Conservation (phyloP, 352 stramenopile genomes). For the Aphanomyces euteiches region DNA sequence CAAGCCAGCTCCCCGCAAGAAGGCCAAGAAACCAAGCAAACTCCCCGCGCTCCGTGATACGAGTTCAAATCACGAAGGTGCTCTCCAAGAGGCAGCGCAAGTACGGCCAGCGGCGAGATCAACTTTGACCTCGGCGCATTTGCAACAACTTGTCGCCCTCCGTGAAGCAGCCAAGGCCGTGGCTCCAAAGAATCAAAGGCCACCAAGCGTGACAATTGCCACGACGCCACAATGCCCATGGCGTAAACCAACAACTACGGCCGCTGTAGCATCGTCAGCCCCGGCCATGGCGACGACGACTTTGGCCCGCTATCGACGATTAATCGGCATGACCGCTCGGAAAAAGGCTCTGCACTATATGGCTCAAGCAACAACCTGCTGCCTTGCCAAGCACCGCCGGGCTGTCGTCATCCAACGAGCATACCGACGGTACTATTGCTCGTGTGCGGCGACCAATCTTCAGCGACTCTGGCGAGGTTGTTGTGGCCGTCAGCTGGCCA, state of each 20-base stretch:
- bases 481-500: neutral
- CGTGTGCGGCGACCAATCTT: neutral
- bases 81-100: no score
- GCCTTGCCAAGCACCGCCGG: neutral
- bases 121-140: neutral
- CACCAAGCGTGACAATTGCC: no score
- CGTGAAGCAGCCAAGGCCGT: neutral
- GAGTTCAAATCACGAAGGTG: no score
- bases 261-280: neutral
- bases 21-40: no score
- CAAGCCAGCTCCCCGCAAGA: no score
- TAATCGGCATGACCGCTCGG: constrained; percentile 24
- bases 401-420: constrained; percentile 2
- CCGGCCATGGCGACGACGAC: constrained; percentile 3
- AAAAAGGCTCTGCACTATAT: neutral
- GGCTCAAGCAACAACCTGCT: neutral
- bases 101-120: no score
- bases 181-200: no score
- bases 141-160: constrained; percentile 21
- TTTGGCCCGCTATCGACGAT: constrained; percentile 16
- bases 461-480: constrained; percentile 19
- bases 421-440: neutral
- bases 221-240: neutral
- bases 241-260: neutral
- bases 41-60: no score